phyloP scores from a whole-genome alignment of 2,329 filamentous ascomycete species.

The Ampelomyces quisqualis region DNA sequence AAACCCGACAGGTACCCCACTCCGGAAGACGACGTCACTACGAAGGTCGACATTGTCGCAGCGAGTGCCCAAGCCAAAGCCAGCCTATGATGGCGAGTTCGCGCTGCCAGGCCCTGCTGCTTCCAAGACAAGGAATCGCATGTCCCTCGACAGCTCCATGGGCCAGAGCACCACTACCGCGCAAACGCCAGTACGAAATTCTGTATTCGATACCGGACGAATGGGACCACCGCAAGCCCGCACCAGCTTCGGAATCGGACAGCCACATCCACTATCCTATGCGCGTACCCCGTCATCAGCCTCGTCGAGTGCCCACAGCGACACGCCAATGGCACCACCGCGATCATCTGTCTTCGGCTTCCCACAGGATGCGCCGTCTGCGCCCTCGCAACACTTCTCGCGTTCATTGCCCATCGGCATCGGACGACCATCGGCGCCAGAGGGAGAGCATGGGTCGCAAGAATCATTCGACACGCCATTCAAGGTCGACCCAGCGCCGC shows the following conservation, averaged over 20 bases:
- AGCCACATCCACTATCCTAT: slow-evolving; percentile 78
- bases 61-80: slow-evolving; percentile 56
- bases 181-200: slow-evolving; percentile 57
- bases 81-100: slow-evolving; percentile 50
- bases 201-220: slow-evolving; percentile 33
- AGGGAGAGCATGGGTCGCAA: slow-evolving; percentile 50
- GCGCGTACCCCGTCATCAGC: slow-evolving; percentile 86
- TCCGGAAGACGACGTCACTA: slow-evolving; percentile 65
- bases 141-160: slow-evolving; percentile 77
- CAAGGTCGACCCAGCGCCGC: slow-evolving; percentile 69
- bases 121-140: slow-evolving; percentile 65
- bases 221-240: slow-evolving; percentile 28
- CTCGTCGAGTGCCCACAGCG: slow-evolving; percentile 72
- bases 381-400: slow-evolving; percentile 56
- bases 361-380: slow-evolving; percentile 18
- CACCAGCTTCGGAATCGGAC: slow-evolving; percentile 21
- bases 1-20: slow-evolving; percentile 32
- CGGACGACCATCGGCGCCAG: slow-evolving; percentile 55
- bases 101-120: slow-evolving; percentile 55
- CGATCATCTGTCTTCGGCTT: slow-evolving; percentile 33
- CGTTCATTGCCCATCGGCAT: slow-evolving; percentile 73
- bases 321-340: slow-evolving; percentile 44
- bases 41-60: slow-evolving; percentile 87
- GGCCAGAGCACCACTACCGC: slow-evolving; percentile 65
- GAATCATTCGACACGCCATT: slow-evolving; percentile 73